These are phyloP conservation scores for Micractinium conductrix DNA, from an alignment of 139 green algal species.

Conservation along the genomic window DNA sequence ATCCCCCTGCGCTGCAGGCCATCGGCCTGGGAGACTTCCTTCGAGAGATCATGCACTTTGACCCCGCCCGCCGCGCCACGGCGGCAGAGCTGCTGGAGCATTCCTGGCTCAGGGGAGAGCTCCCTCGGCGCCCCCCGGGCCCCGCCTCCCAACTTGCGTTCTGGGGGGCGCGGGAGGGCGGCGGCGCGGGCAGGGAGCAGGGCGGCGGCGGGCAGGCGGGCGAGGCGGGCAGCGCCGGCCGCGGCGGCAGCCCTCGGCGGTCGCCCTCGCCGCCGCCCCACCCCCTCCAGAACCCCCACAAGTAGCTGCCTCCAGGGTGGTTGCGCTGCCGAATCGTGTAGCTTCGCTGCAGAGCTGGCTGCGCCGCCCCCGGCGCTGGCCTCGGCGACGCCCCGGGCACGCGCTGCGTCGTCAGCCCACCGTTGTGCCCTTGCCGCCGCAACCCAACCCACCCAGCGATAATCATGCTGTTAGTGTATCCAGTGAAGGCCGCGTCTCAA, in stretches of 20 bases:
- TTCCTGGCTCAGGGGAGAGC: not conserved
- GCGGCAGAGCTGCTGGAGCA: constrained; percentile 11
- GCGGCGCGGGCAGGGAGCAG: not conserved
- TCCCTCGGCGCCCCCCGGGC: not conserved
- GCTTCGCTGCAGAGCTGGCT: no score
- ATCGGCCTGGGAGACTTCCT: constrained; percentile 14
- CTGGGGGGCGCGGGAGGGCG: not conserved
- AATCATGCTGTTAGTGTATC: no score
- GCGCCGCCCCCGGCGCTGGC: not conserved
- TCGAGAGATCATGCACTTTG: not conserved
- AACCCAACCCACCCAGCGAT: no score
- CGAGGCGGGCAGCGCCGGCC: not conserved
- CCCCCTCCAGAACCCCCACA: not conserved
- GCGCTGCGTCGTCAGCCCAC: not conserved
- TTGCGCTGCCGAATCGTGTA: not conserved
- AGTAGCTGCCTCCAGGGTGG: not conserved
- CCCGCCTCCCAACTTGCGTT: not conserved
- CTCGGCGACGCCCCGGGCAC: not conserved
- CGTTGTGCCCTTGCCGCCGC: no score
- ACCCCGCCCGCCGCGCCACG: not conserved
- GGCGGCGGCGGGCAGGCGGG: not conserved
- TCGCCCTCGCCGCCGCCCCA: not conserved
- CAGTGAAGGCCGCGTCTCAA: no score
- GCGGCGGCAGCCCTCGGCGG: not conserved
- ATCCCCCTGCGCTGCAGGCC: not conserved